Evolutionary conservation across 2,329 filamentous ascomycete species (phyloP), one percentile per base, ranked within the genome.

Genomic region (Kalaharituber pfeilii): DNA sequence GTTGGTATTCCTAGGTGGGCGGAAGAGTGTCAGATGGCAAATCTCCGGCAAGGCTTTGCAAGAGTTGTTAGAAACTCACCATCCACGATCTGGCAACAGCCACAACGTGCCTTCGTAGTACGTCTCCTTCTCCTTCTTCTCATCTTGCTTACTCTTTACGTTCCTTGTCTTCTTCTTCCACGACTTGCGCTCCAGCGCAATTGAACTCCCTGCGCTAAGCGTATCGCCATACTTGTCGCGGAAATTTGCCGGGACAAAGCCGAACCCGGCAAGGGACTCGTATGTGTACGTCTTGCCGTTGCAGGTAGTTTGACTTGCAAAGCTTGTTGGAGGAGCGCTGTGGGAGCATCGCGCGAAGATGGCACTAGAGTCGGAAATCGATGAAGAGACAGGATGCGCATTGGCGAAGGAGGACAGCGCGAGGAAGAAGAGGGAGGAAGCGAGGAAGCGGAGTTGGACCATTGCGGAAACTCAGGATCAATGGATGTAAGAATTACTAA

Each of bases 181-280:
- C 7, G 74, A 73, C 29, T 66, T 68, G 56, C 70, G 69, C 54
- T 81, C 76, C 27, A 86, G 67, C n/a, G 79, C 76, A 61, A 82
- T 76, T 11, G 78, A 73, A 55, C 76, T 81, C 7, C 82, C 82
- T 51, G 82, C 71, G 1, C 80, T 79, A 27, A 85, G 69, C 0
- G 80, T 85, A 64, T 86, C 82, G 27, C 80, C 80, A 60, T 75
- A 80, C 64, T 80, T 79, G 67, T 86, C 82, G 28, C 73, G 69
- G 2, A 74, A 73, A 62, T 79, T 72, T 28, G 72, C 71, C 0
- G 75, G 67, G 2, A 85, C 67, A 53, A 71, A 74, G 4, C 82
- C 82, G 63, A 79, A 85, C 8, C 82, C 82, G 3, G 77, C 79
- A 8, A 86, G 74, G 55, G 75, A 72, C 52, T 80, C 69, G 65